These are phyloP conservation scores for Borovskyia barvae DNA, from an alignment of 208 protist genomes.

Conservation along the genomic window DNA sequence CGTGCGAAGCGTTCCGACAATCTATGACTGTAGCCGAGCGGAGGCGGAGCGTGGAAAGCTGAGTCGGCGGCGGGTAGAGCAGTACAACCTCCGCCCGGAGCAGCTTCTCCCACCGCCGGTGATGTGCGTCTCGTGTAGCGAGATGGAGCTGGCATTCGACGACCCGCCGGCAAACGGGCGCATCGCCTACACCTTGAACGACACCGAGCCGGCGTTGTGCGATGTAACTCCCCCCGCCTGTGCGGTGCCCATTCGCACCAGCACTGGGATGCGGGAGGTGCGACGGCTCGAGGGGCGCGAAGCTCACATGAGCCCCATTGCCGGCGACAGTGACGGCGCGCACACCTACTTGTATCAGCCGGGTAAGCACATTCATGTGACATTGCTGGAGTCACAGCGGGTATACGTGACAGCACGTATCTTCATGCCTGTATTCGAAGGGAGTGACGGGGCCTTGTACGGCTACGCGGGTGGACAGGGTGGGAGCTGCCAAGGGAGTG, in stretches of 20 bases:
- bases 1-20: conserved; percentile 55
- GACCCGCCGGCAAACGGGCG: conserved; percentile 56
- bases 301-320: conserved; percentile 3
- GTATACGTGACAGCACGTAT: conserved; percentile 72
- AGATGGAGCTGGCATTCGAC: conserved; percentile 74
- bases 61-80: conserved; percentile 20
- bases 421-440: conserved; percentile 64
- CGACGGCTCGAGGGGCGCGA: background rate
- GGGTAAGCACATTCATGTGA: conserved; percentile 57
- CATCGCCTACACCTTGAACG: conserved; percentile 80
- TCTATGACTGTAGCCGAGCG: conserved; percentile 69
- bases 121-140: conserved; percentile 71
- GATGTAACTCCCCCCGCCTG: conserved; percentile 57
- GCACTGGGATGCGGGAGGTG: background rate
- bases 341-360: conserved; percentile 60
- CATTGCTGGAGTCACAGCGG: conserved; percentile 49
- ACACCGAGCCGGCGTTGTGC: conserved; percentile 56
- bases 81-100: conserved; percentile 18
- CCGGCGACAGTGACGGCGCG: conserved; percentile 34
- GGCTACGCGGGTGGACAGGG: conserved; percentile 24
- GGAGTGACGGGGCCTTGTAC: conserved; percentile 18
- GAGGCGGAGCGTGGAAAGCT: conserved; percentile 33
- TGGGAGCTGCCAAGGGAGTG: conserved; percentile 33
- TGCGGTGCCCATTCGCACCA: conserved; percentile 12
- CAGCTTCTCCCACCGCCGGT: conserved; percentile 62